Evolutionary conservation across 2,329 filamentous ascomycete genomes (phyloP), one percentile per base, ranked within the genome.

Genomic region (Hypomyces rosellus): DNA sequence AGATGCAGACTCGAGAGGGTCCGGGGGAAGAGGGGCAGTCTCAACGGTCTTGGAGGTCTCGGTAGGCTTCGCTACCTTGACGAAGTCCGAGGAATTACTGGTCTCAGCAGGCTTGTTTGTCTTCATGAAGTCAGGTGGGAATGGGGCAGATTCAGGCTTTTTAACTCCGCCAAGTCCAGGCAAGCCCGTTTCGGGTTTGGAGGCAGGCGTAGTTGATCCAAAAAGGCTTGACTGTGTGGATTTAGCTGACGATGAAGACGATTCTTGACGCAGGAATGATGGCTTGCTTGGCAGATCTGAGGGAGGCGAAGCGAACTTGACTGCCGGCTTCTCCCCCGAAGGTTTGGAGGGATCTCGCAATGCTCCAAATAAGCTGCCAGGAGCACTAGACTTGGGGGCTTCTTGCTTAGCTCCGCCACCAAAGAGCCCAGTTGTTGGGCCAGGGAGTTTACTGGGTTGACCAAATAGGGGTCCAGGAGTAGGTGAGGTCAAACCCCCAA

Each of bases 211-310:
- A 45, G 61, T 57, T 43, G 57, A 52, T 49, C 53, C 63, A 58
- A 65, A 63, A 50, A 64, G 60, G 15, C 58, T 60, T 2, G 75
- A 74, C 47, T 67, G 64, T 54, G 70, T 68, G 43, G 77, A 20
- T 20, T 20, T 20, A 20, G 20, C 20, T 20, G 20, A 80, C 53
- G 77, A 78, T 40, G 75, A 77, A 34, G 74, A 75, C 15, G 75
- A 77, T 52, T 77, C 74, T 44, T 73, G 75, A 37, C 78, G 56
- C 45, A 70, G 65, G 59, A 73, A 80, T 46, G 68, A 63, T 51
- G 67, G 64, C 68, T 75, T 80, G 70, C 77, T 82, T 48, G 71
- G 80, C 51, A 75, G 66, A 54, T 81, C 77, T 18, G 78, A 77
- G 34, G 79, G 78, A 51, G 78, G 77, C 18, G 60, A 64, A 52